A percentile compares a stretch with the other conserved stretches of the same genome.
Evolutionary conservation across 176 grass and related monocot species (phyloP).

Genomic region (Echinochloa phyllopogon): DNA sequence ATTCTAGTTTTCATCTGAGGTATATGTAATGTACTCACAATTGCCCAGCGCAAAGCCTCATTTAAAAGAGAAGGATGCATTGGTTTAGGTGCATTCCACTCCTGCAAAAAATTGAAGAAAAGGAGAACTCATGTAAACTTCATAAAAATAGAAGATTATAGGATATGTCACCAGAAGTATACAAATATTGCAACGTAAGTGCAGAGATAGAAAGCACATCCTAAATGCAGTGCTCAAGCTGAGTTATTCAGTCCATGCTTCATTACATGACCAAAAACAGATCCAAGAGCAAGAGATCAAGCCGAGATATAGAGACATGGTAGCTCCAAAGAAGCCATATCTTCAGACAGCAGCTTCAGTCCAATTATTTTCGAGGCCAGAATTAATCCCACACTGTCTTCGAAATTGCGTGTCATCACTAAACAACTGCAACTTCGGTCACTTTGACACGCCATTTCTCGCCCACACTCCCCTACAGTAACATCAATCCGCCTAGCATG

Average conservation of each 20-base stretch:
- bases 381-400: not conserved
- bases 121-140: not conserved
- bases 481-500: not conserved
- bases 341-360: not conserved
- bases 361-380: not conserved
- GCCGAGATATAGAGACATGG: not conserved
- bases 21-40: constrained; percentile 56
- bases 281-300: not conserved
- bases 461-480: not conserved
- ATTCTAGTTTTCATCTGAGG: constrained; percentile 25
- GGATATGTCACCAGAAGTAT: not conserved
- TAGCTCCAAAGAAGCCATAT: not conserved
- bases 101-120: constrained; percentile 49
- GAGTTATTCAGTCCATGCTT: not conserved
- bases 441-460: constrained; percentile 22
- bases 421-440: not conserved
- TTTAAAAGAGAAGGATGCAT: constrained; percentile 76
- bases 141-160: not conserved
- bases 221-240: not conserved
- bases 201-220: not conserved
- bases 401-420: not conserved
- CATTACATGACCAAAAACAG: not conserved
- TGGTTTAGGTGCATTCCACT: constrained; percentile 93
- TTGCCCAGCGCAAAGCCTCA: constrained; percentile 52
- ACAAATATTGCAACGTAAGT: constrained; percentile 7